phyloP scores from a whole-genome alignment of 75 land plant genomes.

The Cunninghamia lanceolata region DNA sequence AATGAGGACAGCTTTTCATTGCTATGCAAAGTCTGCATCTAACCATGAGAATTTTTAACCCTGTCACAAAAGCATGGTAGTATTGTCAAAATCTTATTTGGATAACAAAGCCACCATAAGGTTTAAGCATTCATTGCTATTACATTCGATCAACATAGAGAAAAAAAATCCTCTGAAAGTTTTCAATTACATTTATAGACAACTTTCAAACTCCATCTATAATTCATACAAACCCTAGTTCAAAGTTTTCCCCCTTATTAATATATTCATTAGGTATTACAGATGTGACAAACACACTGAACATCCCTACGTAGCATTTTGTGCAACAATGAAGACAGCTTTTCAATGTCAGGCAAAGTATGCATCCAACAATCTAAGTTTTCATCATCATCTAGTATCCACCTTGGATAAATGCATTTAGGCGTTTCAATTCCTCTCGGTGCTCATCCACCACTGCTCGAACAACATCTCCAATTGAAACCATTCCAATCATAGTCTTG shows the following conservation, averaged over 20 bases:
- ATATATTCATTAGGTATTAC: background rate
- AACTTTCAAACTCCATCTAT: background rate
- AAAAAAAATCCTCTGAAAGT: background rate
- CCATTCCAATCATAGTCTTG: constrained; percentile 91
- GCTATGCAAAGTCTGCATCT: background rate
- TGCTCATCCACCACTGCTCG: constrained; percentile 96
- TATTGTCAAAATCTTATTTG: background rate
- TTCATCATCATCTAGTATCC: constrained; percentile 59
- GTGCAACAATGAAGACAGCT: background rate
- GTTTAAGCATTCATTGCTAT: background rate
- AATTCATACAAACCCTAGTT: background rate
- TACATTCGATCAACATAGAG: background rate
- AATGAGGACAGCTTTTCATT: too few species aligned
- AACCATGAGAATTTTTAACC: background rate
- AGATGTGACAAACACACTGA: background rate
- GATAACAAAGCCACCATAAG: background rate
- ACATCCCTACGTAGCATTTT: background rate
- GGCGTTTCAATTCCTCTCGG: constrained; percentile 84
- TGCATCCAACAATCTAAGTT: background rate
- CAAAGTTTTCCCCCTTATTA: background rate
- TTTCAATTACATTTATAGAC: background rate
- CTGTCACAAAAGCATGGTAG: background rate
- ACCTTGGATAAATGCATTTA: constrained; percentile 93
- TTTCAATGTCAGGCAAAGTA: background rate
- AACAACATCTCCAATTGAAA: constrained; percentile 97